phyloP scores from a whole-genome alignment of 371 early-diverging fungal genomes.

The Smittium culicis region DNA sequence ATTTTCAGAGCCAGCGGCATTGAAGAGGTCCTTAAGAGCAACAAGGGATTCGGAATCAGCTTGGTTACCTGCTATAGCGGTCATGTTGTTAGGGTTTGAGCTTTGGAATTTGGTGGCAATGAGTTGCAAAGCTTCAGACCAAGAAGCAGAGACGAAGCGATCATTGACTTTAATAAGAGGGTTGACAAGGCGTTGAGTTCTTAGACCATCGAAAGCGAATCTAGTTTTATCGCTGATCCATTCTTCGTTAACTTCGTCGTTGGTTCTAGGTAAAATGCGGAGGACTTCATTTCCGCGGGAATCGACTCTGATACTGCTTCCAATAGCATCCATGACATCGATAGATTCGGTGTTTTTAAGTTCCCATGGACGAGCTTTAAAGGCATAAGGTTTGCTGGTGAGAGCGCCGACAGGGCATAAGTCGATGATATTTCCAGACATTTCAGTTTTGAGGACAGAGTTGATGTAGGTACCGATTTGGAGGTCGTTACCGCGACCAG shows the following conservation, averaged over 20 bases:
- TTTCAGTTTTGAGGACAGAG: conserved; percentile 74
- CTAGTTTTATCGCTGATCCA: conserved; percentile 98
- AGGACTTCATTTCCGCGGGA: conserved; percentile 92
- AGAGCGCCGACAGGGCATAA: conserved; percentile 96
- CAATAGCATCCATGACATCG: conserved; percentile 89
- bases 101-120: conserved; percentile 51
- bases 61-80: conserved; percentile 83
- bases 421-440: conserved; percentile 95
- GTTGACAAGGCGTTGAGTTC: conserved; percentile 82
- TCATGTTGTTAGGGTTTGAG: conserved; percentile 44
- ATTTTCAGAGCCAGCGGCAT: conserved; percentile 72
- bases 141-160: conserved; percentile 66
- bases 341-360: conserved; percentile 88
- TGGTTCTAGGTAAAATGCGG: conserved; percentile 85
- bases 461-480: conserved; percentile 94
- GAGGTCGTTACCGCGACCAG: conserved; percentile 93
- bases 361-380: conserved; percentile 93
- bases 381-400: conserved; percentile 91
- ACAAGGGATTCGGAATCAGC: conserved; percentile 72
- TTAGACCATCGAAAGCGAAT: conserved; percentile 87
- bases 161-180: conserved; percentile 78
- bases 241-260: conserved; percentile 95
- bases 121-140: conserved; percentile 71
- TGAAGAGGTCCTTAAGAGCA: conserved; percentile 86
- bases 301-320: conserved; percentile 89